These are phyloP conservation scores for Wickerhamomyces xylosicus DNA, from an alignment of 805 yeast species.

Conservation along the genomic window DNA sequence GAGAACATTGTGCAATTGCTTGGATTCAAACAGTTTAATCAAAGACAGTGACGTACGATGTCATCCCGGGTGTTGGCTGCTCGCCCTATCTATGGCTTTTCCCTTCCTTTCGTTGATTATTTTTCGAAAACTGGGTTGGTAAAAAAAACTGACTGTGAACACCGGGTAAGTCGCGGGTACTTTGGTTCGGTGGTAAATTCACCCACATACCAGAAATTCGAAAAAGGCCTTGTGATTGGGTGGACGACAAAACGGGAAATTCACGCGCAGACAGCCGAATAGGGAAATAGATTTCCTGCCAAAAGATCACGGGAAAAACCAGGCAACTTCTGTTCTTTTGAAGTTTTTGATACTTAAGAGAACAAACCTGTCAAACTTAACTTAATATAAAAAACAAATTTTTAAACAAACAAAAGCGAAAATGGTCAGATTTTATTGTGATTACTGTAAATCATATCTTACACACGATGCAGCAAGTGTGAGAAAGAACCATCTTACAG, in stretches of 20 bases:
- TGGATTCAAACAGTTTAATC: background rate
- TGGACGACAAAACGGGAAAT: background rate
- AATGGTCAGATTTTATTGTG: slow-evolving; percentile 71
- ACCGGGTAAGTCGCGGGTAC: background rate
- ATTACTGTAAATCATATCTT: slow-evolving; percentile 70
- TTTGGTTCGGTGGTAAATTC: too few species aligned
- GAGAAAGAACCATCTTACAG: slow-evolving; percentile 66
- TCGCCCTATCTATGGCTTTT: background rate
- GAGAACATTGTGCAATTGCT: slow-evolving; percentile 14
- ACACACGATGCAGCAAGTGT: slow-evolving; percentile 89
- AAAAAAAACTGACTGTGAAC: background rate
- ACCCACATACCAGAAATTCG: background rate
- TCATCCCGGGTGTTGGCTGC: background rate
- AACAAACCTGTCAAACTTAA: too few species aligned
- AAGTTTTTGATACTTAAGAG: too few species aligned
- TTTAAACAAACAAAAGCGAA: background rate
- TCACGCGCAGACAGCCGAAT: background rate
- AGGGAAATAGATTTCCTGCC: background rate
- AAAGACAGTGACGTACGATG: background rate
- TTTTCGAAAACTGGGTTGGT: background rate
- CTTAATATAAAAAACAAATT: too few species aligned
- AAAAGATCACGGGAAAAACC: too few species aligned
- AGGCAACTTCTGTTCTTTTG: too few species aligned
- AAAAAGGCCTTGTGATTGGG: background rate
- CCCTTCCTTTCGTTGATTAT: background rate